phyloP scores from a whole-genome alignment of 164 flowering plant genomes.

The Nymphaea thermarum region DNA sequence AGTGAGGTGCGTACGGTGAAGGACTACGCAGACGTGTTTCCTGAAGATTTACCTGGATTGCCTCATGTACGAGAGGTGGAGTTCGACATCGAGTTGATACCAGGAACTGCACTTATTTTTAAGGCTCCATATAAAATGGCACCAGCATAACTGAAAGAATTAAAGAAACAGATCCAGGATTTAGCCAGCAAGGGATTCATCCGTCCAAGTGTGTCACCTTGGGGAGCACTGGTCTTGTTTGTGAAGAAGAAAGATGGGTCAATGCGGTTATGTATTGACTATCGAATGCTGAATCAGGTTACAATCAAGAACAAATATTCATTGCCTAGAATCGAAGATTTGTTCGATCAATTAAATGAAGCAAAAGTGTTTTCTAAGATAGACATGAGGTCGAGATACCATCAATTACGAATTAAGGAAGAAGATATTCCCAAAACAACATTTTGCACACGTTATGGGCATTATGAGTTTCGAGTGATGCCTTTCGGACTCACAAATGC shows the following conservation, averaged over 20 bases:
- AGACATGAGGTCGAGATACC: background rate
- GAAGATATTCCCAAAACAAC: background rate
- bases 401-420: background rate
- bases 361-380: background rate
- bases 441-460: background rate
- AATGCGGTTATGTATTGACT: background rate
- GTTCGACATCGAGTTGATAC: background rate
- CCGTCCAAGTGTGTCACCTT: background rate
- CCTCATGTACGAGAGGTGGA: background rate
- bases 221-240: background rate
- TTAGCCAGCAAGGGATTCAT: background rate
- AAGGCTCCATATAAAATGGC: slow-evolving; percentile 1
- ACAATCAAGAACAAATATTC: background rate
- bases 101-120: background rate
- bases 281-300: background rate
- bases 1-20: background rate
- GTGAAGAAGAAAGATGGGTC: background rate
- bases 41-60: background rate
- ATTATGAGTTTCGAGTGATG: background rate
- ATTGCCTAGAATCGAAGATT: background rate
- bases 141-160: background rate
- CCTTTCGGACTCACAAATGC: background rate
- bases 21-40: background rate
- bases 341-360: background rate
- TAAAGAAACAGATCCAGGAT: background rate